These are phyloP conservation scores for Venturiaceae sp. DNA, from an alignment of 2,329 filamentous ascomycete genomes.

Conservation along the genomic window DNA sequence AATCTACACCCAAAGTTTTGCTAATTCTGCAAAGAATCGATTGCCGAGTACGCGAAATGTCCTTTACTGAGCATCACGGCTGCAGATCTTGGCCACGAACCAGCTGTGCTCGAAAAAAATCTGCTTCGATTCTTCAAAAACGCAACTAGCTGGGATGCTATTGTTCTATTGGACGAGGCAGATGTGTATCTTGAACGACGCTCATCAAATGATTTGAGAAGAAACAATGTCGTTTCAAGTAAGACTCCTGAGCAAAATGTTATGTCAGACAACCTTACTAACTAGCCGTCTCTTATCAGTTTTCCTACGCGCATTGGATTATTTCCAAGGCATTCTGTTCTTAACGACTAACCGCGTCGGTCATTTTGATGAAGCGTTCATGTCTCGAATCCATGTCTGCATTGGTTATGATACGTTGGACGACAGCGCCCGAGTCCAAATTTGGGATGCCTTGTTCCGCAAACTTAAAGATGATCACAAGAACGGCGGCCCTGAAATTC, in stretches of 20 bases:
- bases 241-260: background rate
- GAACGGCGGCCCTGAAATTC: slow-evolving; percentile 8
- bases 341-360: slow-evolving; percentile 18
- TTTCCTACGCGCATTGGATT: slow-evolving; percentile 31
- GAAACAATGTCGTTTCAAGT: slow-evolving; percentile 33
- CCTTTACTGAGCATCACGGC: slow-evolving; percentile 38
- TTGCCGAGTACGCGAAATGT: slow-evolving; percentile 24
- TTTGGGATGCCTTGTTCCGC: slow-evolving; percentile 18
- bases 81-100: slow-evolving; percentile 38
- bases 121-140: slow-evolving; percentile 38
- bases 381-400: slow-evolving; percentile 13
- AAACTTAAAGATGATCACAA: slow-evolving; percentile 13
- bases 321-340: slow-evolving; percentile 24
- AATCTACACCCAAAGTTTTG: background rate
- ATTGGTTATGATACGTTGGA: slow-evolving; percentile 8
- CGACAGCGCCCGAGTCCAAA: slow-evolving; percentile 10
- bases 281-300: slow-evolving; percentile 26
- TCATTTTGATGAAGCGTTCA: slow-evolving; percentile 15
- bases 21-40: slow-evolving; percentile 15
- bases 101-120: slow-evolving; percentile 35
- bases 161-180: slow-evolving; percentile 44
- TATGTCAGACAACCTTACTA: background rate
- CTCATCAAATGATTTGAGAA: slow-evolving; percentile 28
- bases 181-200: slow-evolving; percentile 44
- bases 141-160: slow-evolving; percentile 40